Conservation (phyloP, 768 basidiomycete species). For the Macrolepiota fuliginosa region DNA sequence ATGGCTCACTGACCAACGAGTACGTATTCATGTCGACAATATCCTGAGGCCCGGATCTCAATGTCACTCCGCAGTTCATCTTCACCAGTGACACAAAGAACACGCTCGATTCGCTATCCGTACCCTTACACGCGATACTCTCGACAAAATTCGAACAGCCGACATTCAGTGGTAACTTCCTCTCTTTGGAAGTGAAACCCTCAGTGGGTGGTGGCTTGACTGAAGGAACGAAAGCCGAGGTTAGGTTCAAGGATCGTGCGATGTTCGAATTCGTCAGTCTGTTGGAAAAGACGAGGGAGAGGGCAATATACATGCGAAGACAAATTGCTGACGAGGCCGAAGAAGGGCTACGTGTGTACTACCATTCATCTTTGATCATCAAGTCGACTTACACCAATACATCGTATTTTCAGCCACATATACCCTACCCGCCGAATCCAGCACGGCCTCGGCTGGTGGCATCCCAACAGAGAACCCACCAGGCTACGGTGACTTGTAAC, state of each 20-base stretch:
- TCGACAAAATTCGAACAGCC: slow-evolving; percentile 77
- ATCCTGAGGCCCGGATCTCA: neutral
- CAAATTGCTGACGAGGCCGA: slow-evolving; percentile 47
- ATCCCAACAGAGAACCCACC: slow-evolving; percentile 51
- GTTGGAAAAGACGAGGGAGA: slow-evolving; percentile 76
- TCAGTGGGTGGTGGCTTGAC: slow-evolving; percentile 65
- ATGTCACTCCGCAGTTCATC: slow-evolving; percentile 47
- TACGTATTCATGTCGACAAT: slow-evolving; percentile 30
- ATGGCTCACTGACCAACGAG: slow-evolving; percentile 72
- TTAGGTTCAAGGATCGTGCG: slow-evolving; percentile 64
- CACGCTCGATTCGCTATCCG: slow-evolving; percentile 44
- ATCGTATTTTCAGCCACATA: slow-evolving; percentile 36
- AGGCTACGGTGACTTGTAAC: slow-evolving; percentile 35
- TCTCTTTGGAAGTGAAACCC: slow-evolving; percentile 65
- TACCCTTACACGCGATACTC: slow-evolving; percentile 64
- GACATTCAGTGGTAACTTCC: slow-evolving; percentile 64
- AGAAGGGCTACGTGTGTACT: slow-evolving; percentile 58
- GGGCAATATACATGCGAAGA: slow-evolving; percentile 72
- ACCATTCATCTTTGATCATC: neutral
- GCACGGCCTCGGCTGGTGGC: slow-evolving; percentile 36
- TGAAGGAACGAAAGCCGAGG: slow-evolving; percentile 60
- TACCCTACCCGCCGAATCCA: slow-evolving; percentile 43
- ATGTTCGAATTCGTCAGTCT: slow-evolving; percentile 73
- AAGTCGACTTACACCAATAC: neutral
- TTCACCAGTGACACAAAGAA: slow-evolving; percentile 44